Base-by-base conservation (phyloP, 179 eudicot species). In the Spergularia azorica region DNA sequence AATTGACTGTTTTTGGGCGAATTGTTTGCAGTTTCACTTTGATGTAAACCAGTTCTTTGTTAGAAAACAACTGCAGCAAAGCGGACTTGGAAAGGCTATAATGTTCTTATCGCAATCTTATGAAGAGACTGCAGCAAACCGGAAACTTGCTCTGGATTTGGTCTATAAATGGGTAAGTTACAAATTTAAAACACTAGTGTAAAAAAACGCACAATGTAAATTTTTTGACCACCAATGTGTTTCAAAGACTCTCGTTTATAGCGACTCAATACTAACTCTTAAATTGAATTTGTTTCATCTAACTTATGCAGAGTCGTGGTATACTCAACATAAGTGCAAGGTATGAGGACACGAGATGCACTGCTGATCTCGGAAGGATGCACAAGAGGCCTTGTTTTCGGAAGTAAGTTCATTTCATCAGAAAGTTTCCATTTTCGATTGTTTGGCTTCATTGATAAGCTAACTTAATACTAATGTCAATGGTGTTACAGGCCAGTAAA, bases 61-160 rank as follows among this genome's bases (percentile, higher is more conserved):
- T 66, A 89, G 86, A 82, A 92, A 91, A 68, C 92, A 88, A 57
- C 67, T 93, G 81, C 91, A 93, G 84, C 87, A 88, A 79, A 93
- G 97, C 79, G 95, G 97, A 41, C 90, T 92, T 77, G 97, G 97
- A 71, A 92, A 91, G 92, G 97, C 89, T 72, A 89, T 93, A 76
- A 91, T 91, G 97, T 93, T 93, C 81, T 77, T 93, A 75, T 91
- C 97, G 0, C 86, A 91, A 84, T 89, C 97, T 13, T 94, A 93
- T 17, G 97, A 93, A 84, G 96, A 93, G 84, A 93, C 90, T 14
- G 84, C 92, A 36, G 43, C 94, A 70, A 93, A 93, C 77, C 82
- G 90, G 75, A 93, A 85, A 75, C 87, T 93, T 77, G 97, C 97
- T 9, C 88, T 87, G 80, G 94, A 93, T 58, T 76, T 93, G 83